Evolutionary conservation across 164 flowering plant species (phyloP).

Genomic region (Kalanchoe fedtschenkoi): DNA sequence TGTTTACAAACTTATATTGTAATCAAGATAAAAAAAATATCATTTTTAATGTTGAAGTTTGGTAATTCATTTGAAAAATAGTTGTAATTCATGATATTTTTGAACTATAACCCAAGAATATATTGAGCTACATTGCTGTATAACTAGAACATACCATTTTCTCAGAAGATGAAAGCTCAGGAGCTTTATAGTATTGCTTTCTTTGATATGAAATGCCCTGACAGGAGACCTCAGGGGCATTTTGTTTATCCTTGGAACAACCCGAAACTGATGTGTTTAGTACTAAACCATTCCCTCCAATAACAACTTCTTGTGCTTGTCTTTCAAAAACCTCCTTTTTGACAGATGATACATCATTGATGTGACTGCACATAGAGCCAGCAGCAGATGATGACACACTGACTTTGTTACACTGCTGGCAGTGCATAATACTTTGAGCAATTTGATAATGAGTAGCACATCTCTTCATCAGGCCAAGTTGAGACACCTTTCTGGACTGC

Average conservation of each 20-base stretch:
- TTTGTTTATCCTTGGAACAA: conserved; percentile 13
- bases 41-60: too few species aligned
- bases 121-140: not conserved
- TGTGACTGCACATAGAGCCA: conserved; percentile 15
- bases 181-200: conserved; percentile 23
- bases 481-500: conserved; percentile 28
- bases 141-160: conserved; percentile 20
- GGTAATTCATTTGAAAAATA: too few species aligned
- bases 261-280: conserved; percentile 2
- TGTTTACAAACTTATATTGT: too few species aligned
- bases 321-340: conserved; percentile 15
- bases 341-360: conserved; percentile 14
- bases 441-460: conserved; percentile 38
- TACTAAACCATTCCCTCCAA: conserved; percentile 11
- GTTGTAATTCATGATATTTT: too few species aligned
- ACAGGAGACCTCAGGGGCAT: conserved; percentile 14
- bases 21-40: too few species aligned
- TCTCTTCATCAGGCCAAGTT: conserved; percentile 32
- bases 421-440: conserved; percentile 31
- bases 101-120: too few species aligned
- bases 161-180: conserved; percentile 15
- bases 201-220: conserved; percentile 12
- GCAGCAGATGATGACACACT: conserved; percentile 18
- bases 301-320: conserved; percentile 9
- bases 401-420: conserved; percentile 24